Base-by-base conservation (phyloP, 2,329 filamentous ascomycete genomes). In the Penicillium sp. region DNA sequence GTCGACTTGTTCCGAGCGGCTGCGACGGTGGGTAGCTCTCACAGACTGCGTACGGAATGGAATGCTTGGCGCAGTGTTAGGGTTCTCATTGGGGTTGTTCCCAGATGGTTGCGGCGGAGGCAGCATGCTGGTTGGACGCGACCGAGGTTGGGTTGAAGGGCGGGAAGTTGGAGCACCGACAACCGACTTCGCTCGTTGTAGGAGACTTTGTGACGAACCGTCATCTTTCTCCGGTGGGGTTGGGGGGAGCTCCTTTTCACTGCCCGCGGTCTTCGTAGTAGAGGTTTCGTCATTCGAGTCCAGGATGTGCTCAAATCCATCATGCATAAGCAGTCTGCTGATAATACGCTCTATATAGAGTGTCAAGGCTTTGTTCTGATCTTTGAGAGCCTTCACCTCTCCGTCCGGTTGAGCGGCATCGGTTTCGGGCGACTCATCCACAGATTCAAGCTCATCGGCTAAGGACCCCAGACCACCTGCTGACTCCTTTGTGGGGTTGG, bases 321-420 rank as follows among this genome's bases (percentile, higher is more conserved):
- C 90, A 76, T 97, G 90, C 72, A 96, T 90, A 61, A 99, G 84
- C 45, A 99, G 85, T 56, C 94, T 89, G 74, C 94, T 94, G 73
- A 99, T 96, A 74, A 99, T 97, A 79, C 94, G 96, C 84, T 97
- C 96, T 81, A 99, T 97, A 80, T 99, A 99, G 64, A 97, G 82
- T 25, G 92, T 96, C 67, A 99, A 82, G 31, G 94, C 94, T 80
- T 97, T 97, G 81, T 99, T 97, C 80, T 96, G 89, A 73, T 96
- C 93, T 78, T 90, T 93, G 67, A 91, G 80, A 9, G 85, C 82
- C 75, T 89, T 91, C 65, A 94, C 76, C 68, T 97, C 93, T 12
- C 82, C 77, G 72, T 97, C 93, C 13, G 94, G 86, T 67, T 85
- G 82, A 47, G 77, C 78, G 63, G 79, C 77, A 61, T 89, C 86